A percentile compares a stretch with the other conserved stretches of the same genome.
Evolutionary conservation across 495 filamentous ascomycete species (phyloP).

Genomic region (Stereocaulon alpinum): DNA sequence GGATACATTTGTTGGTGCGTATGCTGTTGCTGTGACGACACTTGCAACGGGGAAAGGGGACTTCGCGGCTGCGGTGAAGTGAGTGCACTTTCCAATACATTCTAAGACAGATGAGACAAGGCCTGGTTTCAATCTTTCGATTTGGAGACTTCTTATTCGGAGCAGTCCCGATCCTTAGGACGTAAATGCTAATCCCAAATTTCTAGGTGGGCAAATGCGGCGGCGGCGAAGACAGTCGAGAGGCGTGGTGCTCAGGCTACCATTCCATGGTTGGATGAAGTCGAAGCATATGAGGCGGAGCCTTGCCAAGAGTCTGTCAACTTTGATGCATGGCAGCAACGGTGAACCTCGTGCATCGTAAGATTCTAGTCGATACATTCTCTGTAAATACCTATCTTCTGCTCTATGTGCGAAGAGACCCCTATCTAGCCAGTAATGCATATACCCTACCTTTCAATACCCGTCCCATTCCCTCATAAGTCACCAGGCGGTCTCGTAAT

Average conservation of each 20-base stretch:
- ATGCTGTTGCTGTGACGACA: slow-evolving; percentile 55
- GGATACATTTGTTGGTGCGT: slow-evolving; percentile 86
- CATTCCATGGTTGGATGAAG: slow-evolving; percentile 81
- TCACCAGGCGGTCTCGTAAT: slow-evolving; percentile 29
- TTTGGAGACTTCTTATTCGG: no score
- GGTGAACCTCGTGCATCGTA: neutral
- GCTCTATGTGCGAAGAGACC: no score
- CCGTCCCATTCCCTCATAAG: slow-evolving; percentile 7
- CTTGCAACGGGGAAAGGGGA: slow-evolving; percentile 36
- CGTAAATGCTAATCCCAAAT: no score
- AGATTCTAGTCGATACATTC: no score
- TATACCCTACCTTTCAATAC: neutral
- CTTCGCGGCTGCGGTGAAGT: slow-evolving; percentile 49
- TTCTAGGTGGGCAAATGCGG: slow-evolving; percentile 50
- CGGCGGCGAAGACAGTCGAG: slow-evolving; percentile 67
- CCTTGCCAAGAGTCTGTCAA: neutral
- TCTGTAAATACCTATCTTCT: no score
- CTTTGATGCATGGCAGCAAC: slow-evolving; percentile 5
- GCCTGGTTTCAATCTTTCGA: no score
- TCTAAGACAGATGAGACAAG: no score
- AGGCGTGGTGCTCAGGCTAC: slow-evolving; percentile 71
- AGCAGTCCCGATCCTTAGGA: no score
- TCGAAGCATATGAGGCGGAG: neutral
- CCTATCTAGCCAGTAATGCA: no score
- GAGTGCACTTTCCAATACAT: no score